Percentiles rank a stretch among this genome's conserved stretches.
These are phyloP conservation scores for Rhizopus delemar DNA, from an alignment of 371 early-diverging fungal genomes.

Conservation along the genomic window DNA sequence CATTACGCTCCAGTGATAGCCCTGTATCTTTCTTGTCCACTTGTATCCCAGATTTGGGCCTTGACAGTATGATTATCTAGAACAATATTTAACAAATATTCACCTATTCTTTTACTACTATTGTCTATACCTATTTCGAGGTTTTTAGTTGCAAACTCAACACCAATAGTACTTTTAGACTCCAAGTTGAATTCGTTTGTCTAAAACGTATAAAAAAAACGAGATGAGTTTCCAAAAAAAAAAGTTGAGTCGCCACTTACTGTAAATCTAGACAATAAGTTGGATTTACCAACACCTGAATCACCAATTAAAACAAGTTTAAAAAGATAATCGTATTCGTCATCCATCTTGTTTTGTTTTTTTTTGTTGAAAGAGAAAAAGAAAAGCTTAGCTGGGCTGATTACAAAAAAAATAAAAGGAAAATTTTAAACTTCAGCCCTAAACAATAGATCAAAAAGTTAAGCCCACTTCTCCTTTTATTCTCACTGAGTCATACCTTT, in stretches of 20 bases:
- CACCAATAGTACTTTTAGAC: conserved; percentile 97
- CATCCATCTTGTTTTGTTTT: conserved; percentile 30
- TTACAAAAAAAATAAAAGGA: neutral
- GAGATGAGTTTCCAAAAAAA: conserved; percentile 1
- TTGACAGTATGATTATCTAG: conserved; percentile 52
- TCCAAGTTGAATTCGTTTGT: conserved; percentile 96
- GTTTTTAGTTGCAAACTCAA: conserved; percentile 59
- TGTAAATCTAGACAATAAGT: conserved; percentile 48
- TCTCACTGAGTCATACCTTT: too few relatives aligned
- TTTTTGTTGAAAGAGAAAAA: neutral
- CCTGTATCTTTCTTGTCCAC: conserved; percentile 76
- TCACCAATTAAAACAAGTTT: conserved; percentile 54
- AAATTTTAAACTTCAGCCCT: neutral
- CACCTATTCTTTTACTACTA: neutral
- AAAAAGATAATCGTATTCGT: conserved; percentile 54
- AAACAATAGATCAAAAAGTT: too few relatives aligned
- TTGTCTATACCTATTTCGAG: conserved; percentile 42
- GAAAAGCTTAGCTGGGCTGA: conserved; percentile 3
- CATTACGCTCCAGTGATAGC: conserved; percentile 68
- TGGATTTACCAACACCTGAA: conserved; percentile 53
- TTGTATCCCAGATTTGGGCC: conserved; percentile 92
- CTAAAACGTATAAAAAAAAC: conserved; percentile 13
- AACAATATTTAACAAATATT: neutral
- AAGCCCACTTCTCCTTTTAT: too few relatives aligned
- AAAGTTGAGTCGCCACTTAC: conserved; percentile 6